Evolutionary conservation across 2,329 filamentous ascomycete species (phyloP).

Genomic region (Diaporthe capsici): DNA sequence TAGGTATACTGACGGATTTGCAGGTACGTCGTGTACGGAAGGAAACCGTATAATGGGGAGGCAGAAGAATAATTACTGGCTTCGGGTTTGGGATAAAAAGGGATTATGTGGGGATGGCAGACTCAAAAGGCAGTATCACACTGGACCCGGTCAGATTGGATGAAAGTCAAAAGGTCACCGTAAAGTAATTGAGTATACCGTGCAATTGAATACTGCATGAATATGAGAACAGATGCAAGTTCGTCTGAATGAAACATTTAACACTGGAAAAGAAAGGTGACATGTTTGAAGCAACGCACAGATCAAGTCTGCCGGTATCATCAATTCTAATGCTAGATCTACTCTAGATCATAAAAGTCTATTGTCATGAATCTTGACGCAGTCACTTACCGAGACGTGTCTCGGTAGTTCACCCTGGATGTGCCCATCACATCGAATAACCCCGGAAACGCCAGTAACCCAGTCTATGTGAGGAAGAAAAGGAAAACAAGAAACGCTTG

Average conservation of each 20-base stretch:
- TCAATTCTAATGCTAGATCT: constrained; percentile 15
- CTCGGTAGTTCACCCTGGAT: constrained; percentile 10
- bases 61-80: neutral
- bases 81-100: neutral
- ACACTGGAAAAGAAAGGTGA: neutral
- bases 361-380: constrained; percentile 19
- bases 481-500: neutral
- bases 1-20: neutral
- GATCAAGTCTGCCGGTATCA: constrained; percentile 22
- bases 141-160: neutral
- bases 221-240: neutral
- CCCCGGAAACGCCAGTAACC: constrained; percentile 17
- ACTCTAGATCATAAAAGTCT: neutral
- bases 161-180: too few species aligned
- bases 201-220: too few species aligned
- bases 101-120: neutral
- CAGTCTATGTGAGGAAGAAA: constrained; percentile 4
- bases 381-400: constrained; percentile 12
- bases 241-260: neutral
- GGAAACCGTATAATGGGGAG: constrained; percentile 7
- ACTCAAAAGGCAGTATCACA: neutral
- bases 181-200: too few species aligned
- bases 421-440: constrained; percentile 29
- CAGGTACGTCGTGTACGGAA: constrained; percentile 25
- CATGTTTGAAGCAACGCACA: neutral